phyloP scores from a whole-genome alignment of 164 flowering plant genomes.

The Sextonia rubra region DNA sequence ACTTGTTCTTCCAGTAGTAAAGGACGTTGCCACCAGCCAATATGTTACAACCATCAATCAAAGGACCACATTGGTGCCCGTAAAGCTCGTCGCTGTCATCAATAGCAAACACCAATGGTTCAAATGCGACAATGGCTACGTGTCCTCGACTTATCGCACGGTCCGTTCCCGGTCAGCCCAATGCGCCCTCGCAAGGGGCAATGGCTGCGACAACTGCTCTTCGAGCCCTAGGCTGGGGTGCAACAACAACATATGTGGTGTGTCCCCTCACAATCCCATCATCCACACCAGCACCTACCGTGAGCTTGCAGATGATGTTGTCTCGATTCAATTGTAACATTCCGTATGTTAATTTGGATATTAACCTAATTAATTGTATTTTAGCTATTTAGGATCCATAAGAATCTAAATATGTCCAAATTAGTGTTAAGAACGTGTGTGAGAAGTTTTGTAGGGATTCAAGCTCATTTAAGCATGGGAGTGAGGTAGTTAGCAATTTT shows the following conservation, averaged over 20 bases:
- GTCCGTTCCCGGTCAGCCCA: conserved; percentile 7
- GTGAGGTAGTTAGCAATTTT: too few relatives aligned
- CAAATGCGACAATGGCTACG: conserved; percentile 13
- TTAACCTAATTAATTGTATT: too few relatives aligned
- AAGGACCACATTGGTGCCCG: conserved; percentile 9
- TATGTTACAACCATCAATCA: conserved; percentile 8
- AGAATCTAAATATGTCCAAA: too few relatives aligned
- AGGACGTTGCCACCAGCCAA: conserved; percentile 9
- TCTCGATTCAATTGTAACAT: conserved; percentile 17
- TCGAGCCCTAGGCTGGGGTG: conserved; percentile 16
- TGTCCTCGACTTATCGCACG: conserved; percentile 10
- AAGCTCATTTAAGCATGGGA: too few relatives aligned
- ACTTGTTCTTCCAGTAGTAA: conserved; percentile 11
- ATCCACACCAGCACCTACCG: conserved; percentile 3
- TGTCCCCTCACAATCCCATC: conserved; percentile 13
- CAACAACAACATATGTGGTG: conserved; percentile 21
- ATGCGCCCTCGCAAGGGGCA: conserved; percentile 6
- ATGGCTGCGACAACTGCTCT: background rate
- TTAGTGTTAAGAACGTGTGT: too few relatives aligned
- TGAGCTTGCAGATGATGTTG: conserved; percentile 14
- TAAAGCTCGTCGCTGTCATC: conserved; percentile 6
- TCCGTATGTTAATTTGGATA: too few relatives aligned
- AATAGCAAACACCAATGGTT: conserved; percentile 7
- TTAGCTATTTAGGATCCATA: too few relatives aligned
- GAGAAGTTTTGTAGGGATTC: too few relatives aligned